These are phyloP conservation scores for Musa balbisiana DNA, from an alignment of 202 grass and related monocot genomes.

Conservation along the genomic window DNA sequence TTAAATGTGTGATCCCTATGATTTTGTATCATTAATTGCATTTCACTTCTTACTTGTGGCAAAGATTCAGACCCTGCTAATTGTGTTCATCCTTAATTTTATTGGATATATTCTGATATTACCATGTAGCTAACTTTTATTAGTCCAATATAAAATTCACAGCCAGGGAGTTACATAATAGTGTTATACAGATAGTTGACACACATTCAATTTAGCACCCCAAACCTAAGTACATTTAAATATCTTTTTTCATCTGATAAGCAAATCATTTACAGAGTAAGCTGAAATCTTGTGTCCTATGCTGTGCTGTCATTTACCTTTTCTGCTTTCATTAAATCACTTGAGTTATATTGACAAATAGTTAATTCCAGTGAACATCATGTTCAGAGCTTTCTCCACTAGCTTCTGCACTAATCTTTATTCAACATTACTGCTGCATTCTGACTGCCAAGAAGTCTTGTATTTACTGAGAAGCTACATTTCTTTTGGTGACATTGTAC, in stretches of 20 bases:
- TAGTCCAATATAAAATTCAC: not conserved
- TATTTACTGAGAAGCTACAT: not conserved
- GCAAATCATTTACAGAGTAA: not conserved
- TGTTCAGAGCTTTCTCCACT: not conserved
- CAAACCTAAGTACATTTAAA: no score
- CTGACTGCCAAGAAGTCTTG: not conserved
- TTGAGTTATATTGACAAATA: not conserved
- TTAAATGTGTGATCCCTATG: not conserved
- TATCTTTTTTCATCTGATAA: no score
- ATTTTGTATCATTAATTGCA: not conserved
- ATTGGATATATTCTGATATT: not conserved
- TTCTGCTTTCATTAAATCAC: not conserved
- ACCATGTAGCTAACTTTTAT: not conserved
- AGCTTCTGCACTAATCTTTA: not conserved
- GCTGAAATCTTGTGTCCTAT: not conserved
- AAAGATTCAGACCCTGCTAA: not conserved
- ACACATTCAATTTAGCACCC: not conserved
- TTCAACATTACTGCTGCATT: constrained; percentile 5
- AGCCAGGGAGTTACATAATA: not conserved
- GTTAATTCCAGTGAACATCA: not conserved
- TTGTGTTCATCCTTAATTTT: constrained; percentile 1
- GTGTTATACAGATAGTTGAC: not conserved
- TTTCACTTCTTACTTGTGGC: not conserved
- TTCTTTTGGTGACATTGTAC: not conserved
- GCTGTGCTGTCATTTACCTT: not conserved